phyloP scores from a whole-genome alignment of 192 early-diverging fungal genomes.

The Podila minutissima region DNA sequence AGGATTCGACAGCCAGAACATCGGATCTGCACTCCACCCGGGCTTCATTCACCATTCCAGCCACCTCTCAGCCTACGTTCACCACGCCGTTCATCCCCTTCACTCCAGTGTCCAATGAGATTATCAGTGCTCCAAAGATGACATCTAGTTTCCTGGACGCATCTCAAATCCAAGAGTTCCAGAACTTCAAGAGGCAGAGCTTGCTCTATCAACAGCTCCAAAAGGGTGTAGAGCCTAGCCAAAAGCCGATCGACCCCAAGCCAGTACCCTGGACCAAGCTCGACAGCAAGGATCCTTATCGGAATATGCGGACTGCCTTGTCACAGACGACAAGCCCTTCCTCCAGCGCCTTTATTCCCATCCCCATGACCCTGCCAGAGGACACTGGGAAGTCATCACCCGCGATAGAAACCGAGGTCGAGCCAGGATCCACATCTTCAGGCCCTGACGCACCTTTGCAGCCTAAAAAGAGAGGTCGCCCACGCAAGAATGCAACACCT shows the following conservation, averaged over 20 bases:
- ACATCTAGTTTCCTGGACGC: constrained; percentile 44
- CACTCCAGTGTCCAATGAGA: constrained; percentile 13
- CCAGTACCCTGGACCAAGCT: constrained; percentile 22
- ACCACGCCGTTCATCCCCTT: constrained; percentile 20
- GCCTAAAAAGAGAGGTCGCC: constrained; percentile 51
- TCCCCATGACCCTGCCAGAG: constrained; percentile 5
- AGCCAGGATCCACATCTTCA: background rate
- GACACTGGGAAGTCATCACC: background rate
- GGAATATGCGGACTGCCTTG: constrained; percentile 34
- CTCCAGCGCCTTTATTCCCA: constrained; percentile 33
- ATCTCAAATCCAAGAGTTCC: constrained; percentile 46
- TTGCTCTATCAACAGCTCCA: constrained; percentile 23
- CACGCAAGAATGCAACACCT: constrained; percentile 22
- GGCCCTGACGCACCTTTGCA: constrained; percentile 16
- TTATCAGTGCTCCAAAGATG: constrained; percentile 2
- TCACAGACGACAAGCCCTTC: constrained; percentile 36
- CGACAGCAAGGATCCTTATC: constrained; percentile 31
- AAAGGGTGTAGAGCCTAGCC: constrained; percentile 21
- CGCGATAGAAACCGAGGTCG: background rate
- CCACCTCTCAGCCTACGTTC: background rate
- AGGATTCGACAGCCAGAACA: background rate
- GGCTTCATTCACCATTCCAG: background rate
- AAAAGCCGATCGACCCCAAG: constrained; percentile 12
- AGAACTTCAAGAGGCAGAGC: constrained; percentile 42
- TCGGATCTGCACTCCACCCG: background rate